A percentile compares a stretch with the other conserved stretches of the same genome.
phyloP scores from a whole-genome alignment of 257 asterid species.

The Nicotiana otophora region DNA sequence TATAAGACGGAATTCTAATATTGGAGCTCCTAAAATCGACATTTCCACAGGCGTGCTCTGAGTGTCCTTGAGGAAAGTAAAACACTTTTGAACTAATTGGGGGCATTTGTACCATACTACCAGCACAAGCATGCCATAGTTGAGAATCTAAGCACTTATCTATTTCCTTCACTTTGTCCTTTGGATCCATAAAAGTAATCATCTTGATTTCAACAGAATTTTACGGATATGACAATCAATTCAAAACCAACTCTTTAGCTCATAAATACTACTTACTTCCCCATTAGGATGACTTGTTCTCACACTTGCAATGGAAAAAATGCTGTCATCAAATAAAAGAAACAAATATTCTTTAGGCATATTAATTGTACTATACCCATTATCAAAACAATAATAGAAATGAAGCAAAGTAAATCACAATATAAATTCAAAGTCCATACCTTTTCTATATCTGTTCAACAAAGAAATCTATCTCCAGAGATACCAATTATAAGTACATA shows the following conservation, averaged over 20 bases:
- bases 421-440: conserved; percentile 27
- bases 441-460: conserved; percentile 21
- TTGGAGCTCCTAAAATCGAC: conserved; percentile 49
- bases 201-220: conserved; percentile 20
- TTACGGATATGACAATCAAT: background rate
- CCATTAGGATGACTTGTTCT: conserved; percentile 6
- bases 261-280: conserved; percentile 1
- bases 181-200: conserved; percentile 65
- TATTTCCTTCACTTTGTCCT: conserved; percentile 44
- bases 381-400: conserved; percentile 4
- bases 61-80: conserved; percentile 95
- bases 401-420: conserved; percentile 7
- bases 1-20: conserved; percentile 46
- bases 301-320: conserved; percentile 17
- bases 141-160: conserved; percentile 76
- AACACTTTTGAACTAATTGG: conserved; percentile 52
- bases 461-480: conserved; percentile 29
- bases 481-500: conserved; percentile 12
- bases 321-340: conserved; percentile 27
- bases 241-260: conserved; percentile 9
- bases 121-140: conserved; percentile 99
- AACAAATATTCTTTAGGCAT: background rate
- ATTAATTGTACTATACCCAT: background rate
- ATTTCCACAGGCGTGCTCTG: conserved; percentile 60
- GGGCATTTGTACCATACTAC: conserved; percentile 91